These are phyloP conservation scores for Nakazawaea pomicola DNA, from an alignment of 805 yeast genomes.

Conservation along the genomic window DNA sequence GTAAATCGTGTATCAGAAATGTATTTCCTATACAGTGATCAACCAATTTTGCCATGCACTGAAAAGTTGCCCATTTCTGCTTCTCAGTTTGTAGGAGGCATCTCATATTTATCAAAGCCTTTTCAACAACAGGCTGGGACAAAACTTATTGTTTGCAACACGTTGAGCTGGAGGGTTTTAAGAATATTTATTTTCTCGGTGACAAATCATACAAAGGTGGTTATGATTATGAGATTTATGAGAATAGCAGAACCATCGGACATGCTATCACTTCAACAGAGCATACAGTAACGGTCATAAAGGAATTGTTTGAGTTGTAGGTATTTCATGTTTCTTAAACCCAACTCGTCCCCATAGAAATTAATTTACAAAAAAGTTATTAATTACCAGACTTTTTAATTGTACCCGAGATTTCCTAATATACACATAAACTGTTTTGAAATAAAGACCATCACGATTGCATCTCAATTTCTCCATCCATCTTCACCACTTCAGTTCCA, in stretches of 20 bases:
- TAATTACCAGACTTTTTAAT: too few species aligned
- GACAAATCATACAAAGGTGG: slow-evolving; percentile 98
- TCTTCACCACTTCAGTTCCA: too few species aligned
- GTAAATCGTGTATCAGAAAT: too few species aligned
- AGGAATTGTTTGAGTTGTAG: slow-evolving; percentile 66
- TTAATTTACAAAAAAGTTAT: too few species aligned
- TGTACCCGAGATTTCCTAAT: not conserved
- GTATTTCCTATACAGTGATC: too few species aligned
- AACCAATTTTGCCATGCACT: too few species aligned
- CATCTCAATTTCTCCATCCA: slow-evolving; percentile 8
- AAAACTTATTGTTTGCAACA: slow-evolving; percentile 97
- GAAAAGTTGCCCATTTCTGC: too few species aligned
- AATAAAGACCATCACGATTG: not conserved
- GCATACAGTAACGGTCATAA: slow-evolving; percentile 82
- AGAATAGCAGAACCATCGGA: slow-evolving; percentile 89
- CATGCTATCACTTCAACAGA: slow-evolving; percentile 87
- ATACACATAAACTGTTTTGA: not conserved
- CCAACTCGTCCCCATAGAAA: too few species aligned
- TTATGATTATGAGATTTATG: slow-evolving; percentile 96
- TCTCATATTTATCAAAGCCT: too few species aligned
- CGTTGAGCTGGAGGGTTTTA: slow-evolving; percentile 79
- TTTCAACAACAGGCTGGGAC: slow-evolving; percentile 99
- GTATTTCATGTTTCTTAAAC: too few species aligned
- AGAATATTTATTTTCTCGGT: slow-evolving; percentile 94
- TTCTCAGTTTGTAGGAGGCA: too few species aligned